Percentiles rank a stretch among this genome's conserved stretches.
Conservation (phyloP, 2,329 filamentous ascomycete genomes). For the Pyricularia grisea region DNA sequence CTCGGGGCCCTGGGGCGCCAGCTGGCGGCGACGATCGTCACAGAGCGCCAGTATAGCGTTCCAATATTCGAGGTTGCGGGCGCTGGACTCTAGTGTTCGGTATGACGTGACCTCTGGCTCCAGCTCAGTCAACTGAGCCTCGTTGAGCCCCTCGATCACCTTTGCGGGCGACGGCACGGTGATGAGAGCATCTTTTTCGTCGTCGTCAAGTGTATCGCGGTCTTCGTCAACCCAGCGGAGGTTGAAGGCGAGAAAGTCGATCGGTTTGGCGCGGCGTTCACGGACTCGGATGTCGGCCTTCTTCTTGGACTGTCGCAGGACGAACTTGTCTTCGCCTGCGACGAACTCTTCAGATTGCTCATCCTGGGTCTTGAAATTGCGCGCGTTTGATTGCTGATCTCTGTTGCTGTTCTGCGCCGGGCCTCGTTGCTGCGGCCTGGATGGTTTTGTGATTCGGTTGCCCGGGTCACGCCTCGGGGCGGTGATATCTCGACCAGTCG, state of each 20-base stretch:
- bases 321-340: slow-evolving; percentile 90
- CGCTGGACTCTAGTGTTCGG: slow-evolving; percentile 68
- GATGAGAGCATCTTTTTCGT: slow-evolving; percentile 62
- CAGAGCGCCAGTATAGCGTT: slow-evolving; percentile 81
- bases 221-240: slow-evolving; percentile 81
- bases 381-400: slow-evolving; percentile 16
- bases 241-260: slow-evolving; percentile 89
- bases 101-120: slow-evolving; percentile 78
- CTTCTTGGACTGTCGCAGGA: slow-evolving; percentile 94
- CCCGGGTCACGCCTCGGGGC: slow-evolving; percentile 45
- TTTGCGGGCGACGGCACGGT: slow-evolving; percentile 71
- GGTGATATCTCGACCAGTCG: slow-evolving; percentile 35
- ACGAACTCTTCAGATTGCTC: slow-evolving; percentile 78
- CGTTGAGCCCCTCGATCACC: slow-evolving; percentile 66
- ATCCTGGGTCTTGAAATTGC: slow-evolving; percentile 58
- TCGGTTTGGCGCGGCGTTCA: slow-evolving; percentile 80
- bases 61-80: slow-evolving; percentile 82
- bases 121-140: slow-evolving; percentile 61
- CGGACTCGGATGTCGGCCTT: slow-evolving; percentile 93
- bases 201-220: slow-evolving; percentile 77
- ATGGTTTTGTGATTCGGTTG: slow-evolving; percentile 41
- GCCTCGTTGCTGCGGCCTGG: slow-evolving; percentile 18
- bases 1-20: slow-evolving; percentile 51
- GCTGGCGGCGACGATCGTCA: slow-evolving; percentile 61
- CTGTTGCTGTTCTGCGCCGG: slow-evolving; percentile 10